A percentile compares a stretch with the other conserved stretches of the same genome.
Evolutionary conservation across 805 yeast species (phyloP).

Genomic region (Kodamaea neixiangensis): DNA sequence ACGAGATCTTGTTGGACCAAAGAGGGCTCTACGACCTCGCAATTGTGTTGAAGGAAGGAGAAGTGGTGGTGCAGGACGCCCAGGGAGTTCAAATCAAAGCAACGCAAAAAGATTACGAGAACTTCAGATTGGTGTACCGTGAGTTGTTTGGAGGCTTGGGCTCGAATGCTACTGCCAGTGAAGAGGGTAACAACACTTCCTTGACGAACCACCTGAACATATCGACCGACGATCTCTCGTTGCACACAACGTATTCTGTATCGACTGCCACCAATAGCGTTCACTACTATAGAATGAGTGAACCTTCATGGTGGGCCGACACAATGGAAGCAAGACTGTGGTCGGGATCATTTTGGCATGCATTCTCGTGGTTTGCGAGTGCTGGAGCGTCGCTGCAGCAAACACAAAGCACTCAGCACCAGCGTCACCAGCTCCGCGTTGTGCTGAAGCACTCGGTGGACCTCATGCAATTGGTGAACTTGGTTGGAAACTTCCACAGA

Average conservation of each 20-base stretch:
- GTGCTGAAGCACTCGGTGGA: conserved; percentile 17
- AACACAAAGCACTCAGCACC: background rate
- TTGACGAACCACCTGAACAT: conserved; percentile 17
- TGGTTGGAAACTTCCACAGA: conserved; percentile 42
- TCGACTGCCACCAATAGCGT: conserved; percentile 1
- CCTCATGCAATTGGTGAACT: conserved; percentile 25
- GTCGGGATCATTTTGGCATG: conserved; percentile 63
- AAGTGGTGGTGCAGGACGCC: conserved; percentile 16
- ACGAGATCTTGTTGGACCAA: conserved; percentile 61
- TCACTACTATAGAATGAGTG: conserved; percentile 13
- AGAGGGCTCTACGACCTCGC: conserved; percentile 50
- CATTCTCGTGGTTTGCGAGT: conserved; percentile 84
- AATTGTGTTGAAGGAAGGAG: conserved; percentile 23
- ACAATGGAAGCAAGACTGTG: conserved; percentile 54
- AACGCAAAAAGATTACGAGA: conserved; percentile 39
- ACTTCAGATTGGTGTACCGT: conserved; percentile 35
- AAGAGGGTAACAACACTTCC: conserved; percentile 1
- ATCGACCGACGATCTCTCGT: conserved; percentile 31
- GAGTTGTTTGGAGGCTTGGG: conserved; percentile 12
- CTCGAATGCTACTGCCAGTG: background rate
- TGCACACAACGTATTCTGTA: conserved; percentile 29
- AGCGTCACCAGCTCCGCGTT: conserved; percentile 20
- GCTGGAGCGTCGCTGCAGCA: conserved; percentile 44
- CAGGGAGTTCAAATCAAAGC: conserved; percentile 23
- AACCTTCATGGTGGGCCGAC: conserved; percentile 40